These are phyloP conservation scores for Neocucurbitaria cava DNA, from an alignment of 2,329 filamentous ascomycete species.

Conservation along the genomic window DNA sequence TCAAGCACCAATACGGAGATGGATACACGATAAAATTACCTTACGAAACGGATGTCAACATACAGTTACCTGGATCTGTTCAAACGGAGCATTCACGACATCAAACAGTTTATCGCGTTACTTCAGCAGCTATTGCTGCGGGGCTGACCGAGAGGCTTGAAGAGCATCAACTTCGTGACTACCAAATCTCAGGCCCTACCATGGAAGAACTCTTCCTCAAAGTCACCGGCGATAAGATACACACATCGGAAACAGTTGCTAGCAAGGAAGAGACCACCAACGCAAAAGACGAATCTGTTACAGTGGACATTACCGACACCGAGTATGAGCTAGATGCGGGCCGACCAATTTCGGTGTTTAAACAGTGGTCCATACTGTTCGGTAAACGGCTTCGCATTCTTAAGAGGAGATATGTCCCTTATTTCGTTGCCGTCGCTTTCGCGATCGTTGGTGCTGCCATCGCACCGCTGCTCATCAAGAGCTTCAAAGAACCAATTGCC, in stretches of 20 bases:
- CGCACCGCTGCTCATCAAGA: constrained; percentile 74
- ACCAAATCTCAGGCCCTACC: constrained; percentile 83
- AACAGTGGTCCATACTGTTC: constrained; percentile 76
- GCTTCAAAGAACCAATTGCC: constrained; percentile 57
- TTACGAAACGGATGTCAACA: constrained; percentile 16
- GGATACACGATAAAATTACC: constrained; percentile 64
- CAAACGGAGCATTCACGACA: constrained; percentile 63
- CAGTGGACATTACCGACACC: constrained; percentile 2
- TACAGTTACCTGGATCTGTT: constrained; percentile 16
- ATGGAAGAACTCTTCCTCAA: constrained; percentile 91
- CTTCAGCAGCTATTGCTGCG: constrained; percentile 72
- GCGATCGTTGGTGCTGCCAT: constrained; percentile 80
- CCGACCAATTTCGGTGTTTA: constrained; percentile 68
- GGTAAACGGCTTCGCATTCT: constrained; percentile 77
- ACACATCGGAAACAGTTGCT: constrained; percentile 45
- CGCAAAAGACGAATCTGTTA: constrained; percentile 5
- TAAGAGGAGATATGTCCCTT: constrained; percentile 76
- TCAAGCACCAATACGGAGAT: constrained; percentile 79
- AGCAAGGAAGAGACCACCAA: constrained; percentile 24
- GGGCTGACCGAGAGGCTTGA: constrained; percentile 74
- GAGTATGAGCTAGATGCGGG: constrained; percentile 65
- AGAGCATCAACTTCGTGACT: constrained; percentile 69
- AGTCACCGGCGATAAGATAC: constrained; percentile 70
- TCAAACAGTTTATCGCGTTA: constrained; percentile 74
- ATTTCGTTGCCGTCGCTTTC: constrained; percentile 74